These are phyloP conservation scores for Carex cristatella DNA, from an alignment of 176 grass and related monocot genomes.

Conservation along the genomic window DNA sequence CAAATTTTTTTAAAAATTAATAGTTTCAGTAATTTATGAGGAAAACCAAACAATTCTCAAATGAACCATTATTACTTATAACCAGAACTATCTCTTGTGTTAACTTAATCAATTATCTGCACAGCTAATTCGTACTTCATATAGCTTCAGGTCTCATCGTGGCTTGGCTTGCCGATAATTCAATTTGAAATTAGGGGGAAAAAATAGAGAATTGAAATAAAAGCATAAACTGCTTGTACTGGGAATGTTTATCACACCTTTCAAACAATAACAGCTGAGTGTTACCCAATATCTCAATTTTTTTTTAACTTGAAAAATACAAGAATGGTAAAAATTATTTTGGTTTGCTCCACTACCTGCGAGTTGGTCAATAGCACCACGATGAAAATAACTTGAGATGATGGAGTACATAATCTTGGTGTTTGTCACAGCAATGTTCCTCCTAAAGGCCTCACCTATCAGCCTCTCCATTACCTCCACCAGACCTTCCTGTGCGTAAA, in stretches of 20 bases:
- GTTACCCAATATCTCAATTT: neutral
- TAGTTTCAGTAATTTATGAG: neutral
- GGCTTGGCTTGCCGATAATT: neutral
- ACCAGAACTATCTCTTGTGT: neutral
- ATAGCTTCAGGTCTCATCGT: neutral
- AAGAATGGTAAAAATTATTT: neutral
- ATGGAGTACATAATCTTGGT: constrained; percentile 47
- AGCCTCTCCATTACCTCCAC: constrained; percentile 62
- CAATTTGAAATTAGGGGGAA: neutral
- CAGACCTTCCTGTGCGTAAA: constrained; percentile 63
- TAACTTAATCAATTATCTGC: neutral
- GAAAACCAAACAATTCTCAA: neutral
- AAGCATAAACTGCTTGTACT: neutral
- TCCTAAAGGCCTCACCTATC: constrained; percentile 60
- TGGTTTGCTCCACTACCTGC: constrained; percentile 6
- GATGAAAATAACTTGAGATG: constrained; percentile 55
- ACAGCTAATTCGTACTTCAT: neutral
- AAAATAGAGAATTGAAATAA: neutral
- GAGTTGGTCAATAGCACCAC: constrained; percentile 52
- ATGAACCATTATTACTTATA: neutral
- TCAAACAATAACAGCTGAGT: neutral
- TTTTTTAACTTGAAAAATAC: neutral
- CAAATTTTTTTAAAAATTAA: too few relatives aligned
- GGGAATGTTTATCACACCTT: neutral
- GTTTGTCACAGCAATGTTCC: constrained; percentile 43